A percentile compares a stretch with the other conserved stretches of the same genome.
Conservation (phyloP, 192 early-diverging fungal species). For the Linnemannia exigua region DNA sequence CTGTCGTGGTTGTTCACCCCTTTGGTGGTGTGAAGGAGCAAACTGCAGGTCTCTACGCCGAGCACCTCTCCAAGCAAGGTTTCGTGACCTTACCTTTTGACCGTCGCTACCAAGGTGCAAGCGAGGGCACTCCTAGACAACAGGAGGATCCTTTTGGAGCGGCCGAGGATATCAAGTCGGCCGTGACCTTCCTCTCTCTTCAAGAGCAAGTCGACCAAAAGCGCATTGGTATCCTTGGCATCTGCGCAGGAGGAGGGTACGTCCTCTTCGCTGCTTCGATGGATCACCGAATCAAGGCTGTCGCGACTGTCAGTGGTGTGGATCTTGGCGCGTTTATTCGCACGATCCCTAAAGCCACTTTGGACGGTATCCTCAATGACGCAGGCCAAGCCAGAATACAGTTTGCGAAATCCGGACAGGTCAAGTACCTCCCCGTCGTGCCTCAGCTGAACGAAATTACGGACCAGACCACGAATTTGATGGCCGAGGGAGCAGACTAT, state of each 20-base stretch:
- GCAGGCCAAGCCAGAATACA: constrained; percentile 24
- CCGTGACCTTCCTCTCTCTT: constrained; percentile 40
- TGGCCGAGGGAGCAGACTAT: constrained; percentile 36
- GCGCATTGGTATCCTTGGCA: constrained; percentile 35
- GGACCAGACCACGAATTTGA: constrained; percentile 9
- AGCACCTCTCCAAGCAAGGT: constrained; percentile 25
- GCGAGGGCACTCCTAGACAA: constrained; percentile 32
- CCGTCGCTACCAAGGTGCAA: constrained; percentile 34
- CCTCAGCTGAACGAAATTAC: constrained; percentile 17
- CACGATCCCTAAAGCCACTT: constrained; percentile 7
- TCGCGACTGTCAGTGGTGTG: constrained; percentile 33
- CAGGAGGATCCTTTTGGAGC: constrained; percentile 30
- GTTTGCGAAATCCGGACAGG: constrained; percentile 20
- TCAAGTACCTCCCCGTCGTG: constrained; percentile 19
- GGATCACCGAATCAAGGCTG: constrained; percentile 37
- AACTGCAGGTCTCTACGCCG: constrained; percentile 34
- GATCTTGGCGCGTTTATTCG: constrained; percentile 26
- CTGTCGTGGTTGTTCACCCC: constrained; percentile 21
- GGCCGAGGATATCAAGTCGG: constrained; percentile 33
- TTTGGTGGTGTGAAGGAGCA: constrained; percentile 51
- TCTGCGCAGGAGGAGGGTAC: constrained; percentile 51
- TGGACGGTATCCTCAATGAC: constrained; percentile 19
- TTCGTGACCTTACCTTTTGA: constrained; percentile 44
- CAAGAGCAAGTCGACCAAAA: constrained; percentile 26
- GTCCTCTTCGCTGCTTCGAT: constrained; percentile 23